A percentile compares a stretch with the other conserved stretches of the same genome.
phyloP scores from a whole-genome alignment of 2,329 filamentous ascomycete species.

The Diaporthe sp. region DNA sequence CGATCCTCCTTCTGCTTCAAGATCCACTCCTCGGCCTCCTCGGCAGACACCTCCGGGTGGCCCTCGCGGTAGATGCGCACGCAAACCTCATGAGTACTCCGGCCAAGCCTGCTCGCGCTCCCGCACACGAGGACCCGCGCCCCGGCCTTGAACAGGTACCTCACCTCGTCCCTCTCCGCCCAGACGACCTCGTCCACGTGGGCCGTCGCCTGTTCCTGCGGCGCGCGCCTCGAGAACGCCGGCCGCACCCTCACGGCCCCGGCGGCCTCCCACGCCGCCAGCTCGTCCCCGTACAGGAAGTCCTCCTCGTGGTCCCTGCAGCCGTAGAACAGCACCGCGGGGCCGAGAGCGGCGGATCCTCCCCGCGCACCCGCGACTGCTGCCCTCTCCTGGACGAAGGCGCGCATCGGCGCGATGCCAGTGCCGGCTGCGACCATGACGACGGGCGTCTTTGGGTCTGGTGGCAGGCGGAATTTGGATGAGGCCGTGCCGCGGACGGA shows the following conservation, averaged over 20 bases:
- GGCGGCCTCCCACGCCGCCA: conserved; percentile 44
- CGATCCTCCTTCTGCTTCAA: conserved; percentile 42
- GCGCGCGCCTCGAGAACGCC: conserved; percentile 33
- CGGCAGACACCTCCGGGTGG: conserved; percentile 37
- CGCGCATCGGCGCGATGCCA: conserved; percentile 61
- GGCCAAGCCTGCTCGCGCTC: conserved; percentile 41
- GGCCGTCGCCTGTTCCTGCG: neutral
- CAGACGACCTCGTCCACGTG: conserved; percentile 43
- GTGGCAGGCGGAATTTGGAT: conserved; percentile 60
- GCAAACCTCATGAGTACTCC: conserved; percentile 39
- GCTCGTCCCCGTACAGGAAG: conserved; percentile 49
- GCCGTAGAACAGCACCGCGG: conserved; percentile 58
- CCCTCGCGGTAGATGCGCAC: conserved; percentile 42
- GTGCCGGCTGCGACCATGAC: conserved; percentile 66
- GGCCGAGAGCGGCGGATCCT: conserved; percentile 47
- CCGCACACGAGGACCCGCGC: conserved; percentile 42
- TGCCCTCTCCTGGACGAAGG: conserved; percentile 55
- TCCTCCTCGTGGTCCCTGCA: conserved; percentile 54
- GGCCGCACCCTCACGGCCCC: conserved; percentile 40
- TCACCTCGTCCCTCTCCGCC: conserved; percentile 41
- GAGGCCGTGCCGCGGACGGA: conserved; percentile 45
- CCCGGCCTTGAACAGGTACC: conserved; percentile 36
- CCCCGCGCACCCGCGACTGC: conserved; percentile 51
- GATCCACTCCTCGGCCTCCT: conserved; percentile 43
- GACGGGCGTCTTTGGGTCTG: conserved; percentile 57